Evolutionary conservation across 805 yeast genomes (phyloP).

Genomic region (Candida wancherniae): DNA sequence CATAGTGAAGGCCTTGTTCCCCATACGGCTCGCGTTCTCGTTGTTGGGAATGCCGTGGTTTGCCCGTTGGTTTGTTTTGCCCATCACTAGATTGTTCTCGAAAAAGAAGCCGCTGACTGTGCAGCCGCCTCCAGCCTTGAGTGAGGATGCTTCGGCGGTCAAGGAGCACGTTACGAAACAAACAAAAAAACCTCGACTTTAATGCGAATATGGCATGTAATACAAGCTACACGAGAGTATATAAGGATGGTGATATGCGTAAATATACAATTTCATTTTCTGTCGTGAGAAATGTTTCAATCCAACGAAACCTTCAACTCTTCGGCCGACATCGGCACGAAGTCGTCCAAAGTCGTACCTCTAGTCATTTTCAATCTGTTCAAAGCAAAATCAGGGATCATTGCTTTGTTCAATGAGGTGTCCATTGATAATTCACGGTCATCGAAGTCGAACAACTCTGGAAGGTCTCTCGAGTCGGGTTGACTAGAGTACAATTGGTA

Average conservation of each 20-base stretch:
- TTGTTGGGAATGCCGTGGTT: slow-evolving; percentile 54
- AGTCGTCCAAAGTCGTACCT: slow-evolving; percentile 25
- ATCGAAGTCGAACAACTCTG: slow-evolving; percentile 49
- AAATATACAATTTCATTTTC: too few species aligned
- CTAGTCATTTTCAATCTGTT: slow-evolving; percentile 24
- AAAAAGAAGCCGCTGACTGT: slow-evolving; percentile 2
- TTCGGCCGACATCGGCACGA: slow-evolving; percentile 33
- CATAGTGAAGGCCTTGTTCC: slow-evolving; percentile 56
- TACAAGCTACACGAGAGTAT: too few species aligned
- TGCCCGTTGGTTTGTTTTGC: slow-evolving; percentile 48
- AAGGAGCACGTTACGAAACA: slow-evolving; percentile 17
- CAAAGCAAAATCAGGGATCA: slow-evolving; percentile 42
- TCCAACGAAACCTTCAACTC: slow-evolving; percentile 31
- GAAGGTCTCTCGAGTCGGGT: slow-evolving; percentile 40
- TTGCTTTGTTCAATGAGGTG: slow-evolving; percentile 33
- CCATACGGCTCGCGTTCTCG: slow-evolving; percentile 49
- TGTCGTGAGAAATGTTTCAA: too few species aligned
- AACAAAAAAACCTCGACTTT: slow-evolving; percentile 34
- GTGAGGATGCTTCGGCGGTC: slow-evolving; percentile 5
- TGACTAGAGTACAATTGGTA: slow-evolving; percentile 36
- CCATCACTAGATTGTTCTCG: slow-evolving; percentile 27
- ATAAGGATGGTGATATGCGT: too few species aligned
- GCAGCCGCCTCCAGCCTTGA: not conserved
- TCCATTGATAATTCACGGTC: slow-evolving; percentile 47
- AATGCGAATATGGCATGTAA: too few species aligned